Evolutionary conservation across 2,329 filamentous ascomycete species (phyloP), one percentile per base, ranked within the genome.

Genomic region (Hypoxylon rubiginosum): DNA sequence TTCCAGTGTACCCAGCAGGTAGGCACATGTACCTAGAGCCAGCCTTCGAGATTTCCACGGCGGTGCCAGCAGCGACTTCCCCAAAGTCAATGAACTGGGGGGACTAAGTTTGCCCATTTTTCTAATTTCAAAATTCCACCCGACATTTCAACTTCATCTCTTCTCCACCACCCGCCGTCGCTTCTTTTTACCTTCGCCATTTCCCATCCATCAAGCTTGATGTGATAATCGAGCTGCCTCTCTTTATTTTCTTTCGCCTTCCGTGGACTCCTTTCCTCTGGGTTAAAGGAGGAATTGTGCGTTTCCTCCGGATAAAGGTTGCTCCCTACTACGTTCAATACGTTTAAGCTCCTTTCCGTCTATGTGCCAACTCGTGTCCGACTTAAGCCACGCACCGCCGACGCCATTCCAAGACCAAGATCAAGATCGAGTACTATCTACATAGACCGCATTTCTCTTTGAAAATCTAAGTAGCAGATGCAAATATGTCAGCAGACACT

Each of bases 401-500:
- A 32, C 26, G 32, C 50, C 19, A 51, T 57, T 45, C 28, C 24
- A 10, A 26, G 11, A 19, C 36, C 39, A 43, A 43, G 19, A 10
- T 4, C 39, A 43, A 43, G 19, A 10, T 4, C 17, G 7, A 8
- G 19, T 43, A 17, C 9, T 52, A 48, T 51, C 46, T 24, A 45
- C 30, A 21, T 26, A 11, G 5, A 28, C 36, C 34, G 34, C 51
- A 34, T 43, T 21, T 24, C 24, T 30, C 17, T 34, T 50, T 39
- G 11, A 24, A 15, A 36, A 10, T 26, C 13, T 28, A 49, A 2
- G 11, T 10, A 51, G 46, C 48, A 50, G 56, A 67, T 19, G 32
- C 61, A 65, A 73, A 52, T 50, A 82, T 82, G 80, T 74, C 76
- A 61, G 78, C 77, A 62, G 76, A 80, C 69, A 71, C 73, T 15